Evolutionary conservation across 2,329 filamentous ascomycete genomes (phyloP).

Genomic region (Hypocrella siamensis): DNA sequence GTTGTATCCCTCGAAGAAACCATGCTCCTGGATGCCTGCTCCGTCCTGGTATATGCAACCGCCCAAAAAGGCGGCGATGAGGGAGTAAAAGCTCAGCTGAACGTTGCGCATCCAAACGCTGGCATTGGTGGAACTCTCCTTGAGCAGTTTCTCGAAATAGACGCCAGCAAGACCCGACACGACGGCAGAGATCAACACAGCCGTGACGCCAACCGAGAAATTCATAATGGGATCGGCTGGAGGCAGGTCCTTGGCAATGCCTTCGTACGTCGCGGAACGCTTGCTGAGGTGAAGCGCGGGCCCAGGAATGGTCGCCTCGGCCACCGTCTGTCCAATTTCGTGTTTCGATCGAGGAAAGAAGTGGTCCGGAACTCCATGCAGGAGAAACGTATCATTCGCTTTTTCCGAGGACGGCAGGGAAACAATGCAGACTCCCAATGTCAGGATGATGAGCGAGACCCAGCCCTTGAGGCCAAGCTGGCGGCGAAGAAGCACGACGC

Average conservation of each 20-base stretch:
- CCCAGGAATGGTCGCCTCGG: constrained; percentile 7
- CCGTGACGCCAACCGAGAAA: constrained; percentile 60
- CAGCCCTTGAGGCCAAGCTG: constrained; percentile 60
- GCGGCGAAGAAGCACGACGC: constrained; percentile 59
- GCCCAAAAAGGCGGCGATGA: constrained; percentile 76
- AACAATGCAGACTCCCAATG: constrained; percentile 70
- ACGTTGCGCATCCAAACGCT: constrained; percentile 92
- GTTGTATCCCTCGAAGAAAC: constrained; percentile 93
- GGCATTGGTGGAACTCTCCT: constrained; percentile 59
- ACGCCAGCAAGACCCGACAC: constrained; percentile 77
- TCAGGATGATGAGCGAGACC: constrained; percentile 64
- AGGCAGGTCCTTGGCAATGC: constrained; percentile 50
- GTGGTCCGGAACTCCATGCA: constrained; percentile 47
- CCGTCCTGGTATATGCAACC: constrained; percentile 83
- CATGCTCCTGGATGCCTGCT: constrained; percentile 62
- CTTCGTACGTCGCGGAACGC: constrained; percentile 81
- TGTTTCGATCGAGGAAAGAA: constrained; percentile 70
- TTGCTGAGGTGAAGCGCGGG: constrained; percentile 22
- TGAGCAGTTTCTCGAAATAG: constrained; percentile 82
- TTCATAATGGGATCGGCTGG: constrained; percentile 46
- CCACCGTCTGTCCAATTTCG: constrained; percentile 45
- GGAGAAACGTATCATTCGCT: constrained; percentile 38
- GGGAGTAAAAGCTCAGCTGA: constrained; percentile 84
- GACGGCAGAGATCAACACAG: constrained; percentile 62
- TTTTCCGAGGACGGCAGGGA: constrained; percentile 53